Percentiles rank a stretch among this genome's conserved stretches.
phyloP scores from a whole-genome alignment of 2,329 filamentous ascomycete species.

The Colletotrichum scovillei region DNA sequence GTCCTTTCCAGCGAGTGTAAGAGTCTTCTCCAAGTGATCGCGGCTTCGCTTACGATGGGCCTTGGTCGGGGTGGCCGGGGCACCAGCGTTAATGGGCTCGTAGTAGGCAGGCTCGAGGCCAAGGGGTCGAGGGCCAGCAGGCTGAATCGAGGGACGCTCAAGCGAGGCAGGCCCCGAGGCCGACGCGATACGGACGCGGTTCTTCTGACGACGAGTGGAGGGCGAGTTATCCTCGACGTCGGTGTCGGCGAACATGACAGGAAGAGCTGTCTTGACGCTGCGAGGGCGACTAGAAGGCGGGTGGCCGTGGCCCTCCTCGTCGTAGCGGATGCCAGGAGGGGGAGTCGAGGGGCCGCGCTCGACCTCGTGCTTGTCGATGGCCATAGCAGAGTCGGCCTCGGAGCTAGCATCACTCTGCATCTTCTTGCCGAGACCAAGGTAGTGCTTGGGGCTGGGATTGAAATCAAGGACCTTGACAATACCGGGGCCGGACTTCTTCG shows the following conservation, averaged over 20 bases:
- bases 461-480: not conserved
- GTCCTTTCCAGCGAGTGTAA: slow-evolving; percentile 28
- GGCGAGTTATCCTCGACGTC: slow-evolving; percentile 9
- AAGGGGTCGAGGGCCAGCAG: slow-evolving; percentile 13
- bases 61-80: slow-evolving; percentile 7
- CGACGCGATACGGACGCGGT: not conserved
- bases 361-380: not conserved
- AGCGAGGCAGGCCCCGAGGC: not conserved
- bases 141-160: not conserved
- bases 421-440: slow-evolving; percentile 9
- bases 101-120: not conserved
- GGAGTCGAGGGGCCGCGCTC: not conserved
- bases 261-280: slow-evolving; percentile 9
- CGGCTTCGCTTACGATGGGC: slow-evolving; percentile 16
- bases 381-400: not conserved
- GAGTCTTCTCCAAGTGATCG: slow-evolving; percentile 26
- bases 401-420: not conserved
- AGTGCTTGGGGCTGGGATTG: slow-evolving; percentile 16
- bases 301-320: not conserved
- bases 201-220: slow-evolving; percentile 18
- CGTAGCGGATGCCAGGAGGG: not conserved
- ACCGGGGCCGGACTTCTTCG: not conserved
- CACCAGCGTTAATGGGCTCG: not conserved
- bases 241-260: not conserved
- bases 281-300: slow-evolving; percentile 8